These are phyloP conservation scores for Entomortierella beljakovae DNA, from an alignment of 192 early-diverging fungal genomes.

Conservation along the genomic window DNA sequence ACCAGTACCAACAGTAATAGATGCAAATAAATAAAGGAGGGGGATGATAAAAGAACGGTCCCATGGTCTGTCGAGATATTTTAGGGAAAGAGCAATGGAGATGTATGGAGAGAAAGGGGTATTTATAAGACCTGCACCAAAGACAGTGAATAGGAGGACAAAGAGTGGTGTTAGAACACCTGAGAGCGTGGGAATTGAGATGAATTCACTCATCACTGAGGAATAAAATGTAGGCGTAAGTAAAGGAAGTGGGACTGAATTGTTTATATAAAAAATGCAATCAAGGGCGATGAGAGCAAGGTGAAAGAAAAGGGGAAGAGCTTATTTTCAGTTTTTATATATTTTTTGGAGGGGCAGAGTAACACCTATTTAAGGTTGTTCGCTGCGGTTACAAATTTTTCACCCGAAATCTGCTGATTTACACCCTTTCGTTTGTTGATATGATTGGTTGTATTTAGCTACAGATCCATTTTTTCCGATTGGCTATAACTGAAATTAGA, in stretches of 20 bases:
- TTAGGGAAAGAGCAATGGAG: slow-evolving; percentile 27
- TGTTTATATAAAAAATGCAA: background rate
- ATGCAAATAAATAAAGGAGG: slow-evolving; percentile 34
- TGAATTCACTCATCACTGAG: background rate
- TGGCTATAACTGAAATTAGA: no score
- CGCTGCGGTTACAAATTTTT: no score
- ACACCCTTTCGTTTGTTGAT: no score
- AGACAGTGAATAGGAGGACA: slow-evolving; percentile 37
- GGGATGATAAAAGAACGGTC: slow-evolving; percentile 31
- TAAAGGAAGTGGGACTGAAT: background rate
- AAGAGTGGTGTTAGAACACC: slow-evolving; percentile 28
- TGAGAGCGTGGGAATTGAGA: slow-evolving; percentile 32
- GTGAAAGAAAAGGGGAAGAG: background rate
- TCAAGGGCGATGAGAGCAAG: background rate
- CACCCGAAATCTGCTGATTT: no score
- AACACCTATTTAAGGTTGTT: no score
- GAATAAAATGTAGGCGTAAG: background rate
- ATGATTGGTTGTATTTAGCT: no score
- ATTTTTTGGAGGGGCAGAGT: no score
- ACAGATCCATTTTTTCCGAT: no score
- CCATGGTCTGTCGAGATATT: slow-evolving; percentile 40
- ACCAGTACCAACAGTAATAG: slow-evolving; percentile 33
- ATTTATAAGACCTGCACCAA: slow-evolving; percentile 44
- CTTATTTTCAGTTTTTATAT: no score
- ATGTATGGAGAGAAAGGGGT: slow-evolving; percentile 23